phyloP scores from a whole-genome alignment of 2,329 filamentous ascomycete genomes.

The Ceratocystis harringtonii region DNA sequence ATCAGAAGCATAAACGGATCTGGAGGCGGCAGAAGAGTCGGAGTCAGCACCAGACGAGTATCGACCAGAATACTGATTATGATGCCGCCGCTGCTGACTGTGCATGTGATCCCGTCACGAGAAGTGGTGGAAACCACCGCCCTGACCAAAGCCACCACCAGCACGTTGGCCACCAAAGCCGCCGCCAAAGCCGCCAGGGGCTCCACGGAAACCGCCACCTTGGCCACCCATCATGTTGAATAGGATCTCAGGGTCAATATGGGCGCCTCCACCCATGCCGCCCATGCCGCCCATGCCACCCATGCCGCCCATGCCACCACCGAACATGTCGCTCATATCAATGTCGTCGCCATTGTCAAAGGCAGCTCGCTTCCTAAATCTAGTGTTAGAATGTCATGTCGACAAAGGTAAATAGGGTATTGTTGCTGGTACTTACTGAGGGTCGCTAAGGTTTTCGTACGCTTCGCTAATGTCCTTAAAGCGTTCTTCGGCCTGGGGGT shows the following conservation, averaged over 20 bases:
- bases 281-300: constrained; percentile 48
- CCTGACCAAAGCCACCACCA: constrained; percentile 34
- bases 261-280: constrained; percentile 48
- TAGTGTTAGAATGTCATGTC: not conserved
- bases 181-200: constrained; percentile 29
- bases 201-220: constrained; percentile 35
- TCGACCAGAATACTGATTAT: not conserved
- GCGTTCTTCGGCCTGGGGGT: constrained; percentile 67
- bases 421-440: constrained; percentile 53
- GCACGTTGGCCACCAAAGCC: constrained; percentile 28
- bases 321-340: constrained; percentile 76
- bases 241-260: constrained; percentile 62
- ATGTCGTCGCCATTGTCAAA: constrained; percentile 90
- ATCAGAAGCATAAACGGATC: not conserved
- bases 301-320: constrained; percentile 54
- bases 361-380: constrained; percentile 59
- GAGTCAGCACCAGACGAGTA: not conserved
- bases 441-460: constrained; percentile 87
- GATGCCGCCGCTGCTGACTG: not conserved
- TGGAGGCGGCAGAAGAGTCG: not conserved
- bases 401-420: constrained; percentile 22
- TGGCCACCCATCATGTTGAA: constrained; percentile 71
- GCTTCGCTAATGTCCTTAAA: constrained; percentile 98
- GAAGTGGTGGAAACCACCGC: constrained; percentile 47
- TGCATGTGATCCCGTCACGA: constrained; percentile 20